Conservation (phyloP, 306 rosid species). For the Crotalaria pallida region DNA sequence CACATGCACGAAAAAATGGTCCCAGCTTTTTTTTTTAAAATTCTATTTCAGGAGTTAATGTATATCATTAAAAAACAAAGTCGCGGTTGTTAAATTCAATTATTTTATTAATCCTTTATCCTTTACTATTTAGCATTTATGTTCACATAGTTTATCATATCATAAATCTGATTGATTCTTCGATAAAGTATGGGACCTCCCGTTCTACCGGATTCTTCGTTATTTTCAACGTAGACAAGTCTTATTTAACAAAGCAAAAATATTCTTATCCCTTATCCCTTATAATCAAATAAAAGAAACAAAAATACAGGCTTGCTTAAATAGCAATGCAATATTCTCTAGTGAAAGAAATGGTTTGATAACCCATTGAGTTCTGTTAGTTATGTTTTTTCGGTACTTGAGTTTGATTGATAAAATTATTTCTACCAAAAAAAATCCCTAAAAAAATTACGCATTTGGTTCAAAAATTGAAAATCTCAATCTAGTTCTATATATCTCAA, state of each 20-base stretch:
- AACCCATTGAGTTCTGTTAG: too few relatives aligned
- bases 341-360: too few relatives aligned
- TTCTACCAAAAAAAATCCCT: too few relatives aligned
- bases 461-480: too few relatives aligned
- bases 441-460: too few relatives aligned
- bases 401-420: too few relatives aligned
- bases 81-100: constrained; percentile 3
- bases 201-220: constrained; percentile 29
- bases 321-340: too few relatives aligned
- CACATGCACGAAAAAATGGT: constrained; percentile 23
- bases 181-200: constrained; percentile 26
- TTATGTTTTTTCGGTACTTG: too few relatives aligned
- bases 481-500: too few relatives aligned
- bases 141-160: constrained; percentile 19
- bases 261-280: not conserved
- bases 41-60: not conserved
- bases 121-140: constrained; percentile 19
- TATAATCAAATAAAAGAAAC: too few relatives aligned
- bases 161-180: constrained; percentile 54
- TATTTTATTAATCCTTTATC: not conserved
- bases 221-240: constrained; percentile 38
- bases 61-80: not conserved
- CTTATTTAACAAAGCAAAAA: constrained; percentile 17
- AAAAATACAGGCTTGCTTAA: too few relatives aligned
- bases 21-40: not conserved